Base-by-base conservation (phyloP, 176 grass and related monocot genomes). In the Avena eriantha region DNA sequence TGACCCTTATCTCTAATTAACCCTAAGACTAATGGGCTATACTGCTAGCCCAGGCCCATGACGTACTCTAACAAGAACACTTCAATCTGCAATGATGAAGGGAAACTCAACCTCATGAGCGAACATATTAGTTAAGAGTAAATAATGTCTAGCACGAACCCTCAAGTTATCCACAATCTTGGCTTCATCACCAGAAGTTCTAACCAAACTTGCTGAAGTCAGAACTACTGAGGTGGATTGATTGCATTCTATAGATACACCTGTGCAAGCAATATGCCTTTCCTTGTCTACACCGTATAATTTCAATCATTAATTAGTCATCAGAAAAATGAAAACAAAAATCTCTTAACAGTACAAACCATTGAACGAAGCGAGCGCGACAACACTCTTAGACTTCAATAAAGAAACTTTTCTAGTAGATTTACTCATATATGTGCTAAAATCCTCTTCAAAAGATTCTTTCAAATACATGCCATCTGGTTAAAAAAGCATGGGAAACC, bases 191-290 rank as follows among this genome's bases (percentile, higher is more conserved):
- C 23, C 50, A 21, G 29, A 56, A 21, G 17, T 21, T 55, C 50
- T 77, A 55, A 77, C 29, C 74, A 77, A 56, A 77, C 50, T 56
- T 21, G 74, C 74, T 35, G 74, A 72, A 51, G 72, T 75, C 13
- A 75, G 45, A 50, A 75, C 9, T 18, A 4, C 29, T 75, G 39
- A 45, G 36, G n/a, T 75, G 14, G 0, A 26, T 29, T 3, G 22
- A 17, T 51, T 31, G 72, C 72, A 16, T 5, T 17, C 13, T 47
- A 75, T 18, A 76, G 23, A 31, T 18, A 53, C 12, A 17, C 73
- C 24, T 17, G 23, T 31, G 73, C 72, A 76, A 18, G 47, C 23
- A 53, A 76, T 53, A 53, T 51, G 24, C 23, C 47, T 26, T 53
- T 3, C 22, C 3, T 8, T 31, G 3, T 24, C 48, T 76, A 51